These are phyloP conservation scores for Trichoderma polysporum DNA, from an alignment of 2,329 filamentous ascomycete species.

Conservation along the genomic window DNA sequence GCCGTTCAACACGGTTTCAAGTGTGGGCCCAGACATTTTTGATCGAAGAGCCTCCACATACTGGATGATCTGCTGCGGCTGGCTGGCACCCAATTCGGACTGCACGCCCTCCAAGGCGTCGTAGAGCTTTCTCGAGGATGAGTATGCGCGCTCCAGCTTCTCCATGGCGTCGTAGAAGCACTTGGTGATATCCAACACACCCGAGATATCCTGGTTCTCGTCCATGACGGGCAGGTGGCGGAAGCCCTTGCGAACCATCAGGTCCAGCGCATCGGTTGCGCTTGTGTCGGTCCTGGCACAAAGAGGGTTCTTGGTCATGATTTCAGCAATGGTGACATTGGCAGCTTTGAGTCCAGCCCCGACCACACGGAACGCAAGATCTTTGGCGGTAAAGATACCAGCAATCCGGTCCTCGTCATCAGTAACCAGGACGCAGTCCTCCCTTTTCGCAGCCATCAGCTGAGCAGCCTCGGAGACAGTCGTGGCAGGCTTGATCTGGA, in stretches of 20 bases:
- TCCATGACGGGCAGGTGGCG: constrained; percentile 98
- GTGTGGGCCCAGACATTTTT: constrained; percentile 97
- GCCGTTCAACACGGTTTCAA: constrained; percentile 91
- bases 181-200: constrained; percentile 97
- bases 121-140: constrained; percentile 96
- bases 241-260: constrained; percentile 99
- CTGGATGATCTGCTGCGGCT: constrained; percentile 98
- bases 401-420: constrained; percentile 98
- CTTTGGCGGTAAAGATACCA: constrained; percentile 98
- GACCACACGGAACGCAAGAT: constrained; percentile 95
- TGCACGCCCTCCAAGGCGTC: constrained; percentile 97
- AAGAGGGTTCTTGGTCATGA: constrained; percentile 99
- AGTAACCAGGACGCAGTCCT: constrained; percentile 96
- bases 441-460: constrained; percentile 97
- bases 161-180: constrained; percentile 99
- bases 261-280: constrained; percentile 91
- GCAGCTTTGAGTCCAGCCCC: constrained; percentile 85
- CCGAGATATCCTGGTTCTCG: constrained; percentile 98
- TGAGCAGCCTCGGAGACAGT: constrained; percentile 96
- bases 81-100: constrained; percentile 90
- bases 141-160: constrained; percentile 96
- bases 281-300: constrained; percentile 97
- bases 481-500: constrained; percentile 94
- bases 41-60: constrained; percentile 93
- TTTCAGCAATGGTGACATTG: constrained; percentile 91